A percentile compares a stretch with the other conserved stretches of the same genome.
Conservation (phyloP, 805 yeast genomes). For the Barnettozyma sp. region DNA sequence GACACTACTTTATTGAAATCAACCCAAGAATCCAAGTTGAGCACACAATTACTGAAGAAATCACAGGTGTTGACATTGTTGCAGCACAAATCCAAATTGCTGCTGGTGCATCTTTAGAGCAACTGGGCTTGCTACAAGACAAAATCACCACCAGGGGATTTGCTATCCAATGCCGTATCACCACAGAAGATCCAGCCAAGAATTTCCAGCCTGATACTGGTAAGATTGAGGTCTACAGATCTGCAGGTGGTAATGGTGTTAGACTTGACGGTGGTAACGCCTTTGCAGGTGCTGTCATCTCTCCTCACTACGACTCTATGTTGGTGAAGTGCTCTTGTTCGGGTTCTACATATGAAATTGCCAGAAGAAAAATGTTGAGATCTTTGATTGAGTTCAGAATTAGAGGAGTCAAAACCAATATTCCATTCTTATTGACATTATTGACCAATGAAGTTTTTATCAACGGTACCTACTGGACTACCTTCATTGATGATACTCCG, state of each 20-base stretch:
- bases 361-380: slow-evolving; percentile 96
- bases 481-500: slow-evolving; percentile 97
- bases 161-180: slow-evolving; percentile 98
- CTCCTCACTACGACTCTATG: slow-evolving; percentile 98
- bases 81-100: slow-evolving; percentile 99
- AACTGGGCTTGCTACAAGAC: slow-evolving; percentile 89
- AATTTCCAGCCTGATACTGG: slow-evolving; percentile 99
- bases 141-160: slow-evolving; percentile 93
- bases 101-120: slow-evolving; percentile 92
- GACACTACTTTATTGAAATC: slow-evolving; percentile 96
- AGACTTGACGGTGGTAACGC: slow-evolving; percentile 99
- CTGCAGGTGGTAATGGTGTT: slow-evolving; percentile 99
- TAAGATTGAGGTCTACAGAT: slow-evolving; percentile 93
- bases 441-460: slow-evolving; percentile 87
- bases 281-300: slow-evolving; percentile 91
- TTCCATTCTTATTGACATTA: slow-evolving; percentile 88
- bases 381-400: slow-evolving; percentile 96
- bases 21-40: slow-evolving; percentile 98
- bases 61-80: slow-evolving; percentile 95
- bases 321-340: slow-evolving; percentile 95
- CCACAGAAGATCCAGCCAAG: slow-evolving; percentile 95
- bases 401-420: slow-evolving; percentile 98
- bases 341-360: slow-evolving; percentile 95
- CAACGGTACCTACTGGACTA: slow-evolving; percentile 91
- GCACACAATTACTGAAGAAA: slow-evolving; percentile 98